Conservation (phyloP, 164 flowering plant genomes). For the Aristolochia californica region DNA sequence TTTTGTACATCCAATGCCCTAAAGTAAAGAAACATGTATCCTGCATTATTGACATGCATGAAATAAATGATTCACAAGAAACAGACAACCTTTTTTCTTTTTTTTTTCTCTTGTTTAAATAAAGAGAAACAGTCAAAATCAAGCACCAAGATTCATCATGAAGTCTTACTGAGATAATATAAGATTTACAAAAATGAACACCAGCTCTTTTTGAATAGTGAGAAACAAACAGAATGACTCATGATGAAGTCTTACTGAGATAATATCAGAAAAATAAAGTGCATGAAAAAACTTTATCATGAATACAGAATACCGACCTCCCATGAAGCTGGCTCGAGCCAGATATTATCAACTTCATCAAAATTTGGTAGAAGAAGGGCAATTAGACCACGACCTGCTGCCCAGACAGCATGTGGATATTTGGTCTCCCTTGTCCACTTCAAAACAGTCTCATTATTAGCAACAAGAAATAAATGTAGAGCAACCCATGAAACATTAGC, state of each 20-base stretch:
- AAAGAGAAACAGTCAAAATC: no score
- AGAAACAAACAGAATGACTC: no score
- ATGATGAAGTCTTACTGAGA: no score
- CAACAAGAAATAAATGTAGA: constrained; percentile 3
- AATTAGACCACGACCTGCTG: constrained; percentile 93
- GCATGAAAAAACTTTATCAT: background rate
- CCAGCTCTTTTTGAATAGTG: no score
- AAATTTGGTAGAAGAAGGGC: constrained; percentile 82
- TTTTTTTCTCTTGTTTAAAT: no score
- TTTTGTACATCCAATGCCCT: constrained; percentile 96
- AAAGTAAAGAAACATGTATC: constrained; percentile 7
- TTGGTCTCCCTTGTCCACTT: constrained; percentile 90
- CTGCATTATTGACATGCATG: no score
- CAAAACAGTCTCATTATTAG: constrained; percentile 8
- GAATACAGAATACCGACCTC: constrained; percentile 39
- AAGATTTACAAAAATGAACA: no score
- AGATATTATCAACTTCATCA: constrained; percentile 73
- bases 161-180: no score
- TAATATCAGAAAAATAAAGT: background rate
- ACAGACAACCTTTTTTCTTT: no score
- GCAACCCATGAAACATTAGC: background rate
- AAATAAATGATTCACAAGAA: no score
- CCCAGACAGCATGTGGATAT: constrained; percentile 98
- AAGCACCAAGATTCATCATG: no score
- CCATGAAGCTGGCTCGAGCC: constrained; percentile 95